Evolutionary conservation across 2,329 filamentous ascomycete genomes (phyloP), one percentile per base, ranked within the genome.

Genomic region (Cordyceps farinosa): DNA sequence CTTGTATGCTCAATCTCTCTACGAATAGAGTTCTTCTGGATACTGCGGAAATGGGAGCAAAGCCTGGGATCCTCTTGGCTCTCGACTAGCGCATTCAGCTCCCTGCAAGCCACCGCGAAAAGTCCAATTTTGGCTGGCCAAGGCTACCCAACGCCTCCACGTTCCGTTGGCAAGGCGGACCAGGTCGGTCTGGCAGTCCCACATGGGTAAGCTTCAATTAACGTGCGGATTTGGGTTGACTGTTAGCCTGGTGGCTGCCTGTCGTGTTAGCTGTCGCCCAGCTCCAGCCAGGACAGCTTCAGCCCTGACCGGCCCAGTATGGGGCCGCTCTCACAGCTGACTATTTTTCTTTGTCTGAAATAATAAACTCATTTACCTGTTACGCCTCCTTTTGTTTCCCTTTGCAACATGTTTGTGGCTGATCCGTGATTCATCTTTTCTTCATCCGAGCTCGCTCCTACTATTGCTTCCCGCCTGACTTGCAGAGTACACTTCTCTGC

Each of bases 61-160:
- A 36, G 29, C 32, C 45, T 40, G 47, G 30, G 22, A 22, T 40
- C 45, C 56, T 45, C 27, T 40, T 44, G 53, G 61, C 52, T 54
- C 13, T 48, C 42, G 27, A 40, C 61, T 63, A 63, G 61, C 54
- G 61, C 54, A 45, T 63, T 63, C 61, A 63, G 61, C 61, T 63
- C 53, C 32, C 61, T 51, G 53, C 61, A 63, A 58, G 54, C 61
- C 61, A 63, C 61, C 61, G 61, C 61, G 38, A 57, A 58, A 34
- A 36, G 13, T 51, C 53, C 47, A 47, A 44, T 42, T 58, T 36
- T 58, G 61, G 61, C 54, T 53, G 54, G 54, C 27, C 40, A 22
- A 51, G 48, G 61, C 47, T 32, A 45, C 40, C 47, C 38, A 22
- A 15, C 38, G 38, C 38, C 29, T n/a, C 44, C 30, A 42, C 22